These are phyloP conservation scores for Lachnellula occidentalis DNA, from an alignment of 2,329 filamentous ascomycete genomes.

Conservation along the genomic window DNA sequence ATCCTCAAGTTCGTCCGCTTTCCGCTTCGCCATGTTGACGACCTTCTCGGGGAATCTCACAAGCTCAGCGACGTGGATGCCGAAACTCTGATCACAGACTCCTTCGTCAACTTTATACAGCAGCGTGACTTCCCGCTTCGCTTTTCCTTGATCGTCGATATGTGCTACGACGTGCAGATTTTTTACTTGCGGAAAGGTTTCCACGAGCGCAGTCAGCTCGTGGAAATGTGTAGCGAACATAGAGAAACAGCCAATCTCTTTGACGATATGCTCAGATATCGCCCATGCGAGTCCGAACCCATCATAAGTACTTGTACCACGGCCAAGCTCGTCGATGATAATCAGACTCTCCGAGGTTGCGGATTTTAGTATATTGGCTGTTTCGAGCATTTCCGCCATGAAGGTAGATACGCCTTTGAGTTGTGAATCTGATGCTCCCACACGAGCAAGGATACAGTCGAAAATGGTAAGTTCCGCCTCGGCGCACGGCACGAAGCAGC, in stretches of 20 bases:
- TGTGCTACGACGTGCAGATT: constrained; percentile 97
- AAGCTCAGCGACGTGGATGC: constrained; percentile 95
- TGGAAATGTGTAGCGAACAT: constrained; percentile 99
- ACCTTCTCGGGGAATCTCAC: constrained; percentile 97
- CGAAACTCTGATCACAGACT: constrained; percentile 95
- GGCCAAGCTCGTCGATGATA: constrained; percentile 96
- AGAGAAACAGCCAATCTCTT: constrained; percentile 88
- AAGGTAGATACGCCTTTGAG: constrained; percentile 98
- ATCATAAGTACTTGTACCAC: constrained; percentile 96
- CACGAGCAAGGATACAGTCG: constrained; percentile 91
- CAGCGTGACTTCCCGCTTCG: constrained; percentile 76
- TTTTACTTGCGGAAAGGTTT: constrained; percentile 79
- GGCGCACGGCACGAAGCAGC: constrained; percentile 89
- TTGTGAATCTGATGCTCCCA: constrained; percentile 92
- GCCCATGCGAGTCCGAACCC: constrained; percentile 99
- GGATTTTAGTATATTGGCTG: constrained; percentile 95
- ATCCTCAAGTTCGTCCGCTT: constrained; percentile 96
- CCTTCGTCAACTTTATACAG: constrained; percentile 96
- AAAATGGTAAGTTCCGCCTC: constrained; percentile 93
- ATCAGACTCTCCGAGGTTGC: constrained; percentile 93
- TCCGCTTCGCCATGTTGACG: constrained; percentile 97
- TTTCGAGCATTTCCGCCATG: constrained; percentile 99
- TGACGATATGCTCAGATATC: constrained; percentile 95
- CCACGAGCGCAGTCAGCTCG: constrained; percentile 85
- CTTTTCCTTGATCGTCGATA: constrained; percentile 50